Evolutionary conservation across 768 basidiomycete genomes (phyloP), one percentile per base, ranked within the genome.

Genomic region (Pleurotus djamor): DNA sequence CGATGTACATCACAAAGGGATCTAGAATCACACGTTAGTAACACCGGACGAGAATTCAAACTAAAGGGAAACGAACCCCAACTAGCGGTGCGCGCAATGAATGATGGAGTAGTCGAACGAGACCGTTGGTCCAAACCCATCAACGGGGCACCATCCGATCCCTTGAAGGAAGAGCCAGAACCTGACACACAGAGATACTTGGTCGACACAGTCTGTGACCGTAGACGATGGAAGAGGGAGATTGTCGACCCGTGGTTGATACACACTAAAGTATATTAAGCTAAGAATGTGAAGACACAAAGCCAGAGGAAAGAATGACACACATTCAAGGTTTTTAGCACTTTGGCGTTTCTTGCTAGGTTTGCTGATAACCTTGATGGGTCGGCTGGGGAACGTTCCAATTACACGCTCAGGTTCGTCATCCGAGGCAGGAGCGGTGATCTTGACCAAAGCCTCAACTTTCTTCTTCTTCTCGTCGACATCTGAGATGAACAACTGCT

Each of bases 281-380:
- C 37, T 34, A 16, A 55, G 44, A 41, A 28, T 28, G 21, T 28
- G 21, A 62, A 49, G 35, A 58, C 32, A 61, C 59, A 54, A 63
- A 58, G 58, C 14, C 61, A 21, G 38, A 60, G 34, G 59, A 60
- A 51, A 47, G 48, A 60, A 61, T 32, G 54, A 82, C 95, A 78
- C 70, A 96, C 94, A 76, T 71, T 97, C 92, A 14, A 94, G 83
- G 66, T 93, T 94, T 81, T 96, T 96, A 48, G 90, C 92, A 69
- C 89, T 93, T 73, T 94, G 90, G 66, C 94, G 83, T 83, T 97
- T 97, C 81, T 98, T 97, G 77, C 92, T 94, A 4, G 96, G 96
- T 73, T 98, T 98, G 76, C 91, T 94, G 75, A 98, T 98, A 67
- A 98, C 93, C 73, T 95, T 96, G 80, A 98, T 98, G n/a, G 95